A percentile compares a stretch with the other conserved stretches of the same genome.
Evolutionary conservation across 2,329 filamentous ascomycete genomes (phyloP).

Genomic region (Ophiostoma perfectum): DNA sequence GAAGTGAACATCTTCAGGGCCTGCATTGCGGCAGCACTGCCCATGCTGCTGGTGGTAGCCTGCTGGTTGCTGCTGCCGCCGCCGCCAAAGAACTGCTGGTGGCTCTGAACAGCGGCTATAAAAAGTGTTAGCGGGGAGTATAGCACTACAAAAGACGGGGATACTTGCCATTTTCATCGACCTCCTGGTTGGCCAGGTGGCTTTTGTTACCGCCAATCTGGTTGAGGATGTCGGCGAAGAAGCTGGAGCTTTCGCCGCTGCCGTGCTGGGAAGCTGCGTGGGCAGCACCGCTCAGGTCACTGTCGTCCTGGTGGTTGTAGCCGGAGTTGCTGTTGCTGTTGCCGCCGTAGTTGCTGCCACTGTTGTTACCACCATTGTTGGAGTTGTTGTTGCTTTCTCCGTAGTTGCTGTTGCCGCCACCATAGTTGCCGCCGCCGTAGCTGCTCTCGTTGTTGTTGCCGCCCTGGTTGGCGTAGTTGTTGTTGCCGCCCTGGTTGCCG

Average conservation of each 20-base stretch:
- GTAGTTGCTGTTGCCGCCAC: background rate
- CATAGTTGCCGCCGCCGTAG: background rate
- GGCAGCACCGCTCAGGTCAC: constrained; percentile 46
- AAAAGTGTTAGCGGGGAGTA: background rate
- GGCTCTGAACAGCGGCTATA: constrained; percentile 50
- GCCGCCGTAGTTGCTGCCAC: background rate
- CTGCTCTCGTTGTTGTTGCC: background rate
- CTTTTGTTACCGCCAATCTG: constrained; percentile 47
- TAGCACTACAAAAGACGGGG: background rate
- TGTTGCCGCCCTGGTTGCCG: background rate
- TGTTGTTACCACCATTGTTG: background rate
- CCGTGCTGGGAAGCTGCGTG: constrained; percentile 42
- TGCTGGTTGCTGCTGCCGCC: constrained; percentile 39
- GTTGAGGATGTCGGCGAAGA: constrained; percentile 47
- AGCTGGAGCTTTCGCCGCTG: constrained; percentile 40
- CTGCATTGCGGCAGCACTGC: constrained; percentile 73
- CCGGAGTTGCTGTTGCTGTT: constrained; percentile 31
- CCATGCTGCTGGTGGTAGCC: constrained; percentile 51
- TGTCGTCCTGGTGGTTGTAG: constrained; percentile 39
- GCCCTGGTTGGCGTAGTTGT: background rate
- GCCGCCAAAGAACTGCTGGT: constrained; percentile 66
- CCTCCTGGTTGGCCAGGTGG: constrained; percentile 41
- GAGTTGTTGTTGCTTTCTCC: background rate
- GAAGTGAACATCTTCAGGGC: constrained; percentile 70
- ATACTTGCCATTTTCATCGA: constrained; percentile 46